Evolutionary conservation across 2,329 filamentous ascomycete genomes (phyloP).

Genomic region (Sporothrix variecibatus): DNA sequence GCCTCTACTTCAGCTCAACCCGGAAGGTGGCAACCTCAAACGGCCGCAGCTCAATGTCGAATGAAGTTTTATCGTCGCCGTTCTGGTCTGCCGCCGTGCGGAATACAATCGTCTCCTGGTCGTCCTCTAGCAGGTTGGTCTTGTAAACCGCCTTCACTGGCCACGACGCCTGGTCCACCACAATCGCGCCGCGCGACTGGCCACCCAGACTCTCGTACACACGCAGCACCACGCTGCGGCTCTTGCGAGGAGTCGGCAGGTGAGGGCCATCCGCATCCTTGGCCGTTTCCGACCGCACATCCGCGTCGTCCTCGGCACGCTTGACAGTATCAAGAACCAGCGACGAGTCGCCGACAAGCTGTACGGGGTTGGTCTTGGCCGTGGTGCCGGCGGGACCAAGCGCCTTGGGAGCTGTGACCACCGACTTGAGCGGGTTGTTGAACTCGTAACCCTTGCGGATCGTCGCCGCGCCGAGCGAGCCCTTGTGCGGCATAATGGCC

Average conservation of each 20-base stretch:
- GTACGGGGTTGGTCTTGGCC: conserved; percentile 52
- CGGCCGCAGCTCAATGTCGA: conserved; percentile 67
- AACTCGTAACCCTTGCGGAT: conserved; percentile 66
- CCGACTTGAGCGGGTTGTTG: conserved; percentile 60
- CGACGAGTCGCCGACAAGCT: conserved; percentile 64
- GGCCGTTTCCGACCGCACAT: conserved; percentile 61
- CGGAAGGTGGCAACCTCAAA: conserved; percentile 83
- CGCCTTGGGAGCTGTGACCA: conserved; percentile 9
- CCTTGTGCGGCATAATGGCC: conserved; percentile 65
- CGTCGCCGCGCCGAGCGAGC: conserved; percentile 56
- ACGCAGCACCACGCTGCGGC: conserved; percentile 77
- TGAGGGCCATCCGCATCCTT: conserved; percentile 29
- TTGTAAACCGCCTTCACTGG: conserved; percentile 76
- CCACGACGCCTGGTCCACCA: conserved; percentile 62
- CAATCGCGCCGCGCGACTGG: conserved; percentile 63
- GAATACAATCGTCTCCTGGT: conserved; percentile 65
- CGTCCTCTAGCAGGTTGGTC: conserved; percentile 87
- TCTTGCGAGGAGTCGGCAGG: conserved; percentile 63
- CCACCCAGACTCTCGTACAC: conserved; percentile 90
- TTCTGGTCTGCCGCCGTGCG: conserved; percentile 31
- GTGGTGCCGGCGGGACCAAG: conserved; percentile 41
- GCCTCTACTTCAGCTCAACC: conserved; percentile 29
- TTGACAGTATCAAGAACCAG: conserved; percentile 88
- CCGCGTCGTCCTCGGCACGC: conserved; percentile 85
- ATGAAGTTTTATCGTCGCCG: conserved; percentile 42